Base-by-base conservation (phyloP, 345 rosid genomes). In the Syzygium jambos region DNA sequence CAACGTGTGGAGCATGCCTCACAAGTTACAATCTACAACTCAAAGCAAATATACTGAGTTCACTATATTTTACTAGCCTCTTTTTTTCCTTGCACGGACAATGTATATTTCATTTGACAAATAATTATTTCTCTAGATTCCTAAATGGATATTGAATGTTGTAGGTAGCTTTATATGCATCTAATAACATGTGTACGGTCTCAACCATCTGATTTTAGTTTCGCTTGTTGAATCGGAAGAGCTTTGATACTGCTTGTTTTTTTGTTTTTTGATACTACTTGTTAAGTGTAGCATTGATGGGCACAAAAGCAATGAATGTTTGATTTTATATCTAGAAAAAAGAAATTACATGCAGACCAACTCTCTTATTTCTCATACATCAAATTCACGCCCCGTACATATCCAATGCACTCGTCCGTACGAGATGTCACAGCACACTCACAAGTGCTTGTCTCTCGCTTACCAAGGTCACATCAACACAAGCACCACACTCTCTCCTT, bases 11-110 rank as follows among this genome's bases (percentile, higher is more conserved):
- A 13, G 73, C 29, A 14, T 13, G 17, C 34, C 73, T 61, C n/a
- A n/a, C 15, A 0, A n/a, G 73, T 61, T 61, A n/a, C 15, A 0
- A n/a, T 34, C n/a, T 61, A 23, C 21, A 14, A 14, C 77, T 29
- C 77, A 29, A 63, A 63, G 10, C 21, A 7, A 14, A 63, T 29
- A 12, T 13, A 13, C 21, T 14, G 21, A 14, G 29, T 63, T 29
- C 19, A 2, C 21, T 29, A 63, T 29, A 38, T 63, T 29, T 14
- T 19, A n/a, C 77, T 29, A 14, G 77, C 38, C 19, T 29, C 10
- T 63, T 63, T 14, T 61, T 29, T 63, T 29, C 38, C 77, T 1
- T 3, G 5, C 14, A 52, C 14, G 17, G 17, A 15, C 19, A 11
- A 29, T 63, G 21, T 38, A 38, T n/a, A 5, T 29, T 63, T 63